phyloP scores from a whole-genome alignment of 768 basidiomycete species.

The Melanogaster broomeanus region DNA sequence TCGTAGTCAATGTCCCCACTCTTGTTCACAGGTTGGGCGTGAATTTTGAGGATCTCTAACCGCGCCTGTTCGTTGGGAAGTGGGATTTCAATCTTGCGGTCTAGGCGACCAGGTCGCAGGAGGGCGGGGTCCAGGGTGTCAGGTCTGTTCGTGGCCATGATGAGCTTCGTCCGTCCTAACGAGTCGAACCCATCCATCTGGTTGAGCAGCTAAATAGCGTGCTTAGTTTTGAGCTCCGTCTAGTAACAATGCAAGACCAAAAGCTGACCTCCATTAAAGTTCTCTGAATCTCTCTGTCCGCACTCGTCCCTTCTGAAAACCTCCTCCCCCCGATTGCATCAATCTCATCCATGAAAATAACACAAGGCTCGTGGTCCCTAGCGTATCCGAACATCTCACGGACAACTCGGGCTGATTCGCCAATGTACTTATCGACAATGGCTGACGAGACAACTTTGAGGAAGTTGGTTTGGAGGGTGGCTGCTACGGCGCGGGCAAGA shows the following conservation, averaged over 20 bases:
- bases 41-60: conserved; percentile 96
- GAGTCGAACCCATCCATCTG: conserved; percentile 99
- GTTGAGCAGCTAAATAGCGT: conserved; percentile 74
- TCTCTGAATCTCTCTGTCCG: conserved; percentile 97
- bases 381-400: conserved; percentile 99
- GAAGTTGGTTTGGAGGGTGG: conserved; percentile 93
- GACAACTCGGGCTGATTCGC: conserved; percentile 93
- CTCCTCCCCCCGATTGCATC: conserved; percentile 95
- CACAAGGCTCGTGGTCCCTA: conserved; percentile 95
- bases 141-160: conserved; percentile 99
- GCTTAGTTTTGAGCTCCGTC: not conserved
- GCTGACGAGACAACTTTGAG: conserved; percentile 98
- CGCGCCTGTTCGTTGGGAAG: conserved; percentile 97
- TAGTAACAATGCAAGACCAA: not conserved
- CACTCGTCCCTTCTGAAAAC: conserved; percentile 94
- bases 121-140: conserved; percentile 98
- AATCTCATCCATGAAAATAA: conserved; percentile 98
- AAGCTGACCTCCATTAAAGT: conserved; percentile 89
- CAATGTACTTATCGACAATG: conserved; percentile 98
- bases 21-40: conserved; percentile 93
- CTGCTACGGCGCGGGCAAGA: conserved; percentile 93
- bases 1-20: conserved; percentile 96
- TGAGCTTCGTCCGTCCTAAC: conserved; percentile 91
- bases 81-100: conserved; percentile 97
- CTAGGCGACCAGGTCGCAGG: conserved; percentile 91